phyloP scores from a whole-genome alignment of 345 rosid genomes.

The Camelina neglecta region DNA sequence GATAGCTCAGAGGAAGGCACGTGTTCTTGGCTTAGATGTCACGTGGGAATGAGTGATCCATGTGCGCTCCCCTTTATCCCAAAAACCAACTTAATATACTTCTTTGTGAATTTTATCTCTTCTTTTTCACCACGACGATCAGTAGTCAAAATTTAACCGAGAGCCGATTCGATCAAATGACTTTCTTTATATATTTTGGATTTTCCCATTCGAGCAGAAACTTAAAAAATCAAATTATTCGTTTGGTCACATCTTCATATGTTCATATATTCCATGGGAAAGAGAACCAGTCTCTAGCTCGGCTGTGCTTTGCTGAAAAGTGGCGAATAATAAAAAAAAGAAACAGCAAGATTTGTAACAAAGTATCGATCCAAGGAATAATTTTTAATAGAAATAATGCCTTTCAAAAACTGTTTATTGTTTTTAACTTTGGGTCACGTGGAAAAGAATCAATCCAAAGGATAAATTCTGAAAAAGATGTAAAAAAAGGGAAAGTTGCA shows the following conservation, averaged over 20 bases:
- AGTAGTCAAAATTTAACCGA: neutral
- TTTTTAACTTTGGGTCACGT: conserved; percentile 6
- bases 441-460: conserved; percentile 35
- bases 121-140: neutral
- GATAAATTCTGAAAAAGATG: conserved; percentile 26
- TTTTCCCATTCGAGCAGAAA: neutral
- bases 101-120: neutral
- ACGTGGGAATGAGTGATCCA: conserved; percentile 46
- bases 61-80: conserved; percentile 46
- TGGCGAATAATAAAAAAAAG: conserved; percentile 6
- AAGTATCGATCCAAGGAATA: conserved; percentile 22
- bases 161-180: neutral
- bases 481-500: conserved; percentile 10
- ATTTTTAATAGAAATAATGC: neutral
- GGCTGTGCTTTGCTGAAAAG: conserved; percentile 36
- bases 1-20: conserved; percentile 40
- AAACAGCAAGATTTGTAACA: neutral
- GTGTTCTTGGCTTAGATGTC: conserved; percentile 43
- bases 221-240: neutral
- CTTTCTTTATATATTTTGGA: neutral
- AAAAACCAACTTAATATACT: conserved; percentile 28
- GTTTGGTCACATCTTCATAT: neutral
- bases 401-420: neutral
- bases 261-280: neutral
- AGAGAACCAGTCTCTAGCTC: conserved; percentile 18